Evolutionary conservation across 768 basidiomycete genomes (phyloP).

Genomic region (Plicaturopsis crispa): DNA sequence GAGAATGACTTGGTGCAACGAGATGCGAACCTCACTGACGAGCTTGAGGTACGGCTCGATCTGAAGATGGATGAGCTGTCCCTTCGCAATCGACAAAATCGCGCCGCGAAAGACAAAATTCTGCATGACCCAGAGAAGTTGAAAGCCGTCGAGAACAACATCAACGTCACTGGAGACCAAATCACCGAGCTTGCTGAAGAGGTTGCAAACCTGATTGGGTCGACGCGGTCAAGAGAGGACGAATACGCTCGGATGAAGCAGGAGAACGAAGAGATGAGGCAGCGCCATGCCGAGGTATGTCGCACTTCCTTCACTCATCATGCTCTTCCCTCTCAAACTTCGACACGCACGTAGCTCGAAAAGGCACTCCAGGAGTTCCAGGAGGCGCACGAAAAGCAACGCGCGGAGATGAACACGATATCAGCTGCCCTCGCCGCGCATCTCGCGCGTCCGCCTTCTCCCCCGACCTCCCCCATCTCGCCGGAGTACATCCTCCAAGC

Average conservation of each 20-base stretch:
- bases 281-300: slow-evolving; percentile 1
- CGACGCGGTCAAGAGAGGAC: slow-evolving; percentile 1
- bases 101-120: slow-evolving; percentile 1
- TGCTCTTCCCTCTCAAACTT: neutral
- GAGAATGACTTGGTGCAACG: slow-evolving; percentile 16
- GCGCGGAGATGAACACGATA: slow-evolving; percentile 11
- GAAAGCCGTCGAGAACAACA: slow-evolving; percentile 6
- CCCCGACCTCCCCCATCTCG: slow-evolving; percentile 6
- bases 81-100: neutral
- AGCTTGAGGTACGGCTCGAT: slow-evolving; percentile 8
- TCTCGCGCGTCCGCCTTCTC: slow-evolving; percentile 11
- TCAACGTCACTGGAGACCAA: slow-evolving; percentile 14
- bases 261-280: slow-evolving; percentile 4
- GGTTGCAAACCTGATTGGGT: slow-evolving; percentile 11
- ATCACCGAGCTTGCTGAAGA: slow-evolving; percentile 9
- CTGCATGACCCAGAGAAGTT: slow-evolving; percentile 3
- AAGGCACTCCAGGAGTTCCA: slow-evolving; percentile 11
- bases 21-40: slow-evolving; percentile 12
- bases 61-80: neutral
- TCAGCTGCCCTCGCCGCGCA: slow-evolving; percentile 6
- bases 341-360: slow-evolving; percentile 11
- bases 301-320: slow-evolving; percentile 5
- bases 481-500: slow-evolving; percentile 13
- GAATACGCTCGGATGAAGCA: neutral
- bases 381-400: slow-evolving; percentile 10